Percentiles rank a stretch among this genome's conserved stretches.
These are phyloP conservation scores for Cyclotella baltica DNA, from an alignment of 108 stramenopile species.

Conservation along the genomic window DNA sequence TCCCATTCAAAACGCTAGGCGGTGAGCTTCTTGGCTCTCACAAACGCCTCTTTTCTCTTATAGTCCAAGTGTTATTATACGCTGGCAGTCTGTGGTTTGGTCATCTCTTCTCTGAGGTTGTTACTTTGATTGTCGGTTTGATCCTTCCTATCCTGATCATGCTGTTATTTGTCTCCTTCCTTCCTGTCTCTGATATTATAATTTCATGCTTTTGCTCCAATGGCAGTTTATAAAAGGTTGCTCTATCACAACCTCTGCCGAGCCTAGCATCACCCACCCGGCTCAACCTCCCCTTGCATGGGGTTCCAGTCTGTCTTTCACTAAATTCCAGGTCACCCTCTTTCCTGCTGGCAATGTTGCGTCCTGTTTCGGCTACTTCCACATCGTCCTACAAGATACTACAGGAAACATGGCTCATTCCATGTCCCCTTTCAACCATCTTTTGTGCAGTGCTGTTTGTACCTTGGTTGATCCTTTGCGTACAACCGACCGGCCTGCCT, in stretches of 20 bases:
- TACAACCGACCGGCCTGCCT: background rate
- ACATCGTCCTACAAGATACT: background rate
- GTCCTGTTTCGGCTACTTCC: background rate
- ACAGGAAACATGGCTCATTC: background rate
- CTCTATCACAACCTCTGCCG: background rate
- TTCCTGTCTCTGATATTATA: no score
- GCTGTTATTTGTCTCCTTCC: no score
- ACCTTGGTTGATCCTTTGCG: background rate
- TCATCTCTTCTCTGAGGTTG: background rate
- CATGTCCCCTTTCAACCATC: background rate
- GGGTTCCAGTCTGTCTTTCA: background rate
- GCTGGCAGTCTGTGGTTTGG: background rate
- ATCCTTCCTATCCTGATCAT: background rate
- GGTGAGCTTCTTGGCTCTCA: conserved; percentile 13
- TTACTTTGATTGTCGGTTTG: background rate
- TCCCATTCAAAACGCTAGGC: background rate
- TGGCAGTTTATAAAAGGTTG: background rate
- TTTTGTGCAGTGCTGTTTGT: background rate
- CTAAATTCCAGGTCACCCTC: background rate
- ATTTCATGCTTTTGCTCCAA: no score
- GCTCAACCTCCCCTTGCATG: background rate
- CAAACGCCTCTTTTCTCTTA: background rate
- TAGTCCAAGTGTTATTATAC: background rate
- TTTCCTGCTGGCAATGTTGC: background rate
- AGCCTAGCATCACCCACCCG: background rate